These are phyloP conservation scores for Nakaseomyces sp. DNA, from an alignment of 1,139 yeast genomes.

Conservation along the genomic window DNA sequence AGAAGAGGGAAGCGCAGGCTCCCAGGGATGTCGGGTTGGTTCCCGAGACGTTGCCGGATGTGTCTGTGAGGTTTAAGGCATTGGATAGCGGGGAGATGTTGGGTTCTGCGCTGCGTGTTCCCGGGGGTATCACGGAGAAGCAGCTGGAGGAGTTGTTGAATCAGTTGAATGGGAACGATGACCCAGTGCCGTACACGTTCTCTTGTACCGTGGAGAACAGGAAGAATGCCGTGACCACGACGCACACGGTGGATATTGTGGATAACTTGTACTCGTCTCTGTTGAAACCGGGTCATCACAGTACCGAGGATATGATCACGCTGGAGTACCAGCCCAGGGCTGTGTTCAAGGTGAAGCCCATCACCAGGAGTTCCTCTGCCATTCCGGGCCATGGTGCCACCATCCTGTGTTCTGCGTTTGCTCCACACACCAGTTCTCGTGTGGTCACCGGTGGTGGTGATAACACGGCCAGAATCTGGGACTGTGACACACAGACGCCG, in stretches of 20 bases:
- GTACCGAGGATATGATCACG: conserved; percentile 90
- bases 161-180: conserved; percentile 62
- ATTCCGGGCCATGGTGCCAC: conserved; percentile 95
- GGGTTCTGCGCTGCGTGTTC: conserved; percentile 84
- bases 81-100: conserved; percentile 86
- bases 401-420: conserved; percentile 83
- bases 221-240: conserved; percentile 34
- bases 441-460: conserved; percentile 98
- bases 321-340: conserved; percentile 92
- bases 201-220: conserved; percentile 44
- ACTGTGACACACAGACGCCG: conserved; percentile 91
- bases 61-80: conserved; percentile 81
- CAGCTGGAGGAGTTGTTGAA: conserved; percentile 85
- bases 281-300: conserved; percentile 74
- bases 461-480: conserved; percentile 96
- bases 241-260: conserved; percentile 54
- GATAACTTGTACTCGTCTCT: conserved; percentile 72
- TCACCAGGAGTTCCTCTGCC: conserved; percentile 85
- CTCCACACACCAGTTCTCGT: conserved; percentile 78
- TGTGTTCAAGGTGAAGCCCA: conserved; percentile 83
- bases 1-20: conserved; percentile 73
- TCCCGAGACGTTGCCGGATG: conserved; percentile 79
- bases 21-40: conserved; percentile 66
- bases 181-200: conserved; percentile 85
- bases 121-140: conserved; percentile 77